phyloP scores from a whole-genome alignment of 164 flowering plant genomes.

The Macadamia integrifolia region DNA sequence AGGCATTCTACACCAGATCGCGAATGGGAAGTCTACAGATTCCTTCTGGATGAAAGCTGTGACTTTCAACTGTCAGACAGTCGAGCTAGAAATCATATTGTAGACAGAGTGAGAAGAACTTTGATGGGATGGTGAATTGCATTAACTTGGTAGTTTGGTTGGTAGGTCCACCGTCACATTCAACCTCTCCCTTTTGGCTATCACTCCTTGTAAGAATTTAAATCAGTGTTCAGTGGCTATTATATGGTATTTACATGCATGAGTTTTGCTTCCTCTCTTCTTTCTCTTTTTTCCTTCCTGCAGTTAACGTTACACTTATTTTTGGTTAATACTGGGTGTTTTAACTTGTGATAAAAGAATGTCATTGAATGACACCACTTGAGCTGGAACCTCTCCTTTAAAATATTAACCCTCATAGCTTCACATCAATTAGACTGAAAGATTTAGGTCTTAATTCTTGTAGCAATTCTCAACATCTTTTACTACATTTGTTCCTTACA shows the following conservation, averaged over 20 bases:
- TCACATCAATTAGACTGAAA: too few species aligned
- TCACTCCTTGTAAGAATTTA: background rate
- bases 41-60: constrained; percentile 65
- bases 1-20: constrained; percentile 59
- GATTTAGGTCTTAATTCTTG: too few species aligned
- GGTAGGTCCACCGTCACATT: background rate
- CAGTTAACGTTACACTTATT: too few species aligned
- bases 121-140: constrained; percentile 82
- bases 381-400: too few species aligned
- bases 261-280: background rate
- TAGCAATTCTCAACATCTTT: too few species aligned
- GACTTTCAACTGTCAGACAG: constrained; percentile 37
- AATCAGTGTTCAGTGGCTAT: constrained; percentile 5
- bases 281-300: background rate
- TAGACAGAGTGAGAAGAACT: constrained; percentile 63
- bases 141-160: background rate
- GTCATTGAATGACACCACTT: too few species aligned
- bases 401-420: too few species aligned
- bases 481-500: too few species aligned
- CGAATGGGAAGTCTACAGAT: constrained; percentile 90
- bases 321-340: too few species aligned
- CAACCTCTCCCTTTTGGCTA: background rate
- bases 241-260: background rate
- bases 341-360: too few species aligned
- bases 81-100: constrained; percentile 45